A percentile compares a stretch with the other conserved stretches of the same genome.
These are phyloP conservation scores for Arthrobotrys sphaeroides DNA, from an alignment of 2,329 filamentous ascomycete genomes.

Conservation along the genomic window DNA sequence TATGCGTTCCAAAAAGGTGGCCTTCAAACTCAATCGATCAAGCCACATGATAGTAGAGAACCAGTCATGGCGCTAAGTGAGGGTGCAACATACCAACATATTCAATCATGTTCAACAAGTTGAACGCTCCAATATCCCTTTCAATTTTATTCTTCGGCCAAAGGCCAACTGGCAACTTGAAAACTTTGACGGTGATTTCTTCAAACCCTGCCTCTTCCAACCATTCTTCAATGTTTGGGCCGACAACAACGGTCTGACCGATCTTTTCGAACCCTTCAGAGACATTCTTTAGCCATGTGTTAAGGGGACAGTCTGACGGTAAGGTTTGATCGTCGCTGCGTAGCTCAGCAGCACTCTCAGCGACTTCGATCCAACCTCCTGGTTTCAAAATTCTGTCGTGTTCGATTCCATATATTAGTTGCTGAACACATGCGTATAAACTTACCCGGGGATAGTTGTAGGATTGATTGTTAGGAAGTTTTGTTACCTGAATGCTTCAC, in stretches of 20 bases:
- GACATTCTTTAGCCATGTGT: conserved; percentile 51
- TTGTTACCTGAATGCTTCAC: conserved; percentile 49
- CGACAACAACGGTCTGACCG: conserved; percentile 37
- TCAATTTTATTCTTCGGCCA: conserved; percentile 64
- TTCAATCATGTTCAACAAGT: conserved; percentile 57
- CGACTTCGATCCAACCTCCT: conserved; percentile 64
- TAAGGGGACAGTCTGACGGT: conserved; percentile 28
- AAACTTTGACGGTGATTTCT: conserved; percentile 66
- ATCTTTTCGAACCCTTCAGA: conserved; percentile 46
- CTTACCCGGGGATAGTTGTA: no score
- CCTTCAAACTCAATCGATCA: background rate
- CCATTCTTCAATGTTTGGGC: conserved; percentile 51
- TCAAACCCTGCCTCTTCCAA: conserved; percentile 64
- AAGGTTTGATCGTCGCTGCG: conserved; percentile 51
- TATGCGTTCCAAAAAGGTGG: background rate
- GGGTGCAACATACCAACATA: conserved; percentile 56
- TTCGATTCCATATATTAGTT: no score
- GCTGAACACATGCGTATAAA: no score
- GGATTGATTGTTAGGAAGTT: no score
- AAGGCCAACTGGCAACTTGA: conserved; percentile 67
- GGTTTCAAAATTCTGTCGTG: conserved; percentile 62
- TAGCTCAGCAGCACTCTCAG: conserved; percentile 54
- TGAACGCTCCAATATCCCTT: conserved; percentile 57
- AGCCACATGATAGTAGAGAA: background rate
- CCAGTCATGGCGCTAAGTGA: no score